A percentile compares a stretch with the other conserved stretches of the same genome.
Conservation (phyloP, 768 basidiomycete genomes). For the Leccinum longicurvipes region DNA sequence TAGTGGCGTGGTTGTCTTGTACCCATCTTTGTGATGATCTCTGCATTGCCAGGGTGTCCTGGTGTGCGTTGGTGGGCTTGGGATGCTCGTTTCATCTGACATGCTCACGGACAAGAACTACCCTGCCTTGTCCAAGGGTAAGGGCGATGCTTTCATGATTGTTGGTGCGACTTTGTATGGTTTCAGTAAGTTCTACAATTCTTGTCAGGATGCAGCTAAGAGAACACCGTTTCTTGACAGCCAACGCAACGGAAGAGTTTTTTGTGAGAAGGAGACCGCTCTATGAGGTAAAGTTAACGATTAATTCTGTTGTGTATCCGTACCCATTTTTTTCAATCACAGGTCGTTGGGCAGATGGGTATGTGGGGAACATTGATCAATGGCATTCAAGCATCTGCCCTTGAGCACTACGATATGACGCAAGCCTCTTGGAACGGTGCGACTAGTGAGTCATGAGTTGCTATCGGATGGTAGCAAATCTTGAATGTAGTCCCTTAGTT, state of each 20-base stretch:
- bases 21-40: neutral
- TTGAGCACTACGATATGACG: slow-evolving; percentile 69
- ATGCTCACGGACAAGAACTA: slow-evolving; percentile 75
- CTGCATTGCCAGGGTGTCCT: slow-evolving; percentile 53
- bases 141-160: slow-evolving; percentile 86
- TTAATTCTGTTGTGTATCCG: neutral
- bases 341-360: slow-evolving; percentile 83
- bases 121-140: slow-evolving; percentile 58
- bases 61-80: slow-evolving; percentile 73
- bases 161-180: slow-evolving; percentile 84
- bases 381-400: slow-evolving; percentile 68
- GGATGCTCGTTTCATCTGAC: slow-evolving; percentile 77
- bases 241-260: slow-evolving; percentile 87
- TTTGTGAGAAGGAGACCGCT: slow-evolving; percentile 76
- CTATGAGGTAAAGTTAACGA: slow-evolving; percentile 54
- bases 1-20: slow-evolving; percentile 17
- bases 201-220: neutral
- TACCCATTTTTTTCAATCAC: neutral
- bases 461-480: slow-evolving; percentile 1
- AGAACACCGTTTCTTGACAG: slow-evolving; percentile 35
- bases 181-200: slow-evolving; percentile 54
- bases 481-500: slow-evolving; percentile 30
- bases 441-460: slow-evolving; percentile 54
- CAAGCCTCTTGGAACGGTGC: slow-evolving; percentile 68
- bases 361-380: slow-evolving; percentile 83